Conservation (phyloP, 2,329 filamentous ascomycete species). For the Xylariaceae sp. region DNA sequence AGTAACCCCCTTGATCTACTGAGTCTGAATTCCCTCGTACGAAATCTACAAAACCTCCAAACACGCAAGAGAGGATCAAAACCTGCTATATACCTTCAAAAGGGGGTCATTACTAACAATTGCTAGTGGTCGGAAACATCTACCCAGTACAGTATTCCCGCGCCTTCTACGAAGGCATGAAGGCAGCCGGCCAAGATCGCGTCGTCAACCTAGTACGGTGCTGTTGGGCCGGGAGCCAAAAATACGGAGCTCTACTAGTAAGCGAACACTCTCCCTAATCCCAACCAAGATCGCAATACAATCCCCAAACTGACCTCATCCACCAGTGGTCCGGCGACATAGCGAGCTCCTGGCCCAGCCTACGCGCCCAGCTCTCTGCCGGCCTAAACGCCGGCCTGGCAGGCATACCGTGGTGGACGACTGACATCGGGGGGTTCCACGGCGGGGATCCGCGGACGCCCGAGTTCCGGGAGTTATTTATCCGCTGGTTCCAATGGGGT, state of each 20-base stretch:
- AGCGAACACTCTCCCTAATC: background rate
- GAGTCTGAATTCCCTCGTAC: no score
- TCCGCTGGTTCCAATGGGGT: constrained; percentile 74
- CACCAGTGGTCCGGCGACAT: constrained; percentile 64
- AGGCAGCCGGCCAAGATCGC: constrained; percentile 54
- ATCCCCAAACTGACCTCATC: background rate
- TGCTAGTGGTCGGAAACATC: constrained; percentile 56
- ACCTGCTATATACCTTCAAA: background rate
- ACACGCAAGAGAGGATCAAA: constrained; percentile 8
- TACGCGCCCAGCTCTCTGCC: constrained; percentile 66
- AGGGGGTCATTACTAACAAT: background rate
- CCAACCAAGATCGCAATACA: background rate
- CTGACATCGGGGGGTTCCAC: constrained; percentile 74
- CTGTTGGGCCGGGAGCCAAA: constrained; percentile 63
- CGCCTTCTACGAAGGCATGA: constrained; percentile 62
- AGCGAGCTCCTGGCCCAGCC: constrained; percentile 65
- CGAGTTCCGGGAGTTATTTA: constrained; percentile 67
- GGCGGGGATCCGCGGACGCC: constrained; percentile 64
- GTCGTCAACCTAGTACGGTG: constrained; percentile 60
- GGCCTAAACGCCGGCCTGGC: constrained; percentile 71
- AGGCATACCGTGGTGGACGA: constrained; percentile 73
- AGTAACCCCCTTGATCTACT: background rate
- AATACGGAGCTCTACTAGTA: constrained; percentile 69
- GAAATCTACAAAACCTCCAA: background rate
- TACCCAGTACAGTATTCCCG: constrained; percentile 58